Conservation (phyloP, 257 asterid species). For the Ballota nigra region DNA sequence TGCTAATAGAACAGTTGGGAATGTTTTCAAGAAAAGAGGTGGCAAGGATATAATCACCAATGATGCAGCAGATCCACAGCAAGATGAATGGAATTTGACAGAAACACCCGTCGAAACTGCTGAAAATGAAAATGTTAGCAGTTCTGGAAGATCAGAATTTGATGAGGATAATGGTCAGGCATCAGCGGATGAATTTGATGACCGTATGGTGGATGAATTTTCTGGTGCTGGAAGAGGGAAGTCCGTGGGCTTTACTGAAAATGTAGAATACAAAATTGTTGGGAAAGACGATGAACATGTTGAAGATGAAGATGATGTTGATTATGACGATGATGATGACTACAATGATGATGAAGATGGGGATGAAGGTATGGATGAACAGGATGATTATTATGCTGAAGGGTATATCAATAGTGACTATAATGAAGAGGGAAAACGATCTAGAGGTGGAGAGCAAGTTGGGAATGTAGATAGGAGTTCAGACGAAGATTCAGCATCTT, state of each 20-base stretch:
- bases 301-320: conserved; percentile 34
- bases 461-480: conserved; percentile 36
- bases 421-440: conserved; percentile 42
- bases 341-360: conserved; percentile 29
- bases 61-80: conserved; percentile 23
- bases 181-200: conserved; percentile 40
- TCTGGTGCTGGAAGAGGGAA: conserved; percentile 22
- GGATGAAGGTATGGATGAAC: conserved; percentile 29
- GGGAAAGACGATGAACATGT: conserved; percentile 23
- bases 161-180: conserved; percentile 42
- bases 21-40: conserved; percentile 11
- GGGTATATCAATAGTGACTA: conserved; percentile 44
- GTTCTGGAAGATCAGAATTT: conserved; percentile 52
- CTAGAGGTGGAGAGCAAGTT: conserved; percentile 31
- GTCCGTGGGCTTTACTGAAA: conserved; percentile 19
- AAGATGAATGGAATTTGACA: conserved; percentile 36
- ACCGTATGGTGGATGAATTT: conserved; percentile 28
- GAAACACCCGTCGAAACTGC: conserved; percentile 33
- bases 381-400: conserved; percentile 27
- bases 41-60: conserved; percentile 14
- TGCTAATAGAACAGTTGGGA: conserved; percentile 19
- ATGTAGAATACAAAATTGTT: conserved; percentile 19
- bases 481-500: conserved; percentile 30
- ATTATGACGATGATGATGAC: conserved; percentile 30
- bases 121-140: conserved; percentile 40